Percentiles rank a stretch among this genome's conserved stretches.
Conservation (phyloP, 2,329 filamentous ascomycete species). For the Torrubiella hemipterigena region DNA sequence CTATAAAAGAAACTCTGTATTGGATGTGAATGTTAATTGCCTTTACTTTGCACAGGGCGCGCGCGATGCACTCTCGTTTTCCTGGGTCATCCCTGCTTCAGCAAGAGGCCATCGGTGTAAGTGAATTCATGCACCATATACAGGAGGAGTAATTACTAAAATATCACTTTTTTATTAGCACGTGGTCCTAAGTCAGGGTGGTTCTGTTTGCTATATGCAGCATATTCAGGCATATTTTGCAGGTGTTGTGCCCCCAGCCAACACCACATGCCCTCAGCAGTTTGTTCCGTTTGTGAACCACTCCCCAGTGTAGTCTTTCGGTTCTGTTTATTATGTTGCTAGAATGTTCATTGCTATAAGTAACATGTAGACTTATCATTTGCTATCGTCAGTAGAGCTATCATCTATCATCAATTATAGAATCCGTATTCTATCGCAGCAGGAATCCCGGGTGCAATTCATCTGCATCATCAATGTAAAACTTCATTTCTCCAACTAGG, state of each 20-base stretch:
- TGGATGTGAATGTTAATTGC: conserved; percentile 7
- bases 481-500: too few relatives aligned
- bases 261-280: conserved; percentile 19
- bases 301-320: too few relatives aligned
- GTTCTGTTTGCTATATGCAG: conserved; percentile 20
- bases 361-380: too few relatives aligned
- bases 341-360: too few relatives aligned
- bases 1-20: background rate
- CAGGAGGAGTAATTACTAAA: background rate
- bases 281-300: conserved; percentile 14
- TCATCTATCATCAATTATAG: too few relatives aligned
- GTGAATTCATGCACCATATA: conserved; percentile 8
- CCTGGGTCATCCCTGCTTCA: conserved; percentile 16
- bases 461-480: too few relatives aligned
- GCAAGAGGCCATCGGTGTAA: conserved; percentile 21
- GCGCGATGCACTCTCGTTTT: conserved; percentile 15
- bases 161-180: conserved; percentile 14
- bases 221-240: conserved; percentile 23
- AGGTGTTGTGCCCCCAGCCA: conserved; percentile 17
- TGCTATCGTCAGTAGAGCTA: too few relatives aligned
- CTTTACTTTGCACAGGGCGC: conserved; percentile 12
- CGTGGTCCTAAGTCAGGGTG: conserved; percentile 14
- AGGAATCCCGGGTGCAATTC: too few relatives aligned
- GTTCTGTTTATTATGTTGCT: too few relatives aligned
- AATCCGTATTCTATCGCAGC: too few relatives aligned